Percentiles rank a stretch among this genome's conserved stretches.
Evolutionary conservation across 2,329 filamentous ascomycete genomes (phyloP).

Genomic region (Lachnellula arida): DNA sequence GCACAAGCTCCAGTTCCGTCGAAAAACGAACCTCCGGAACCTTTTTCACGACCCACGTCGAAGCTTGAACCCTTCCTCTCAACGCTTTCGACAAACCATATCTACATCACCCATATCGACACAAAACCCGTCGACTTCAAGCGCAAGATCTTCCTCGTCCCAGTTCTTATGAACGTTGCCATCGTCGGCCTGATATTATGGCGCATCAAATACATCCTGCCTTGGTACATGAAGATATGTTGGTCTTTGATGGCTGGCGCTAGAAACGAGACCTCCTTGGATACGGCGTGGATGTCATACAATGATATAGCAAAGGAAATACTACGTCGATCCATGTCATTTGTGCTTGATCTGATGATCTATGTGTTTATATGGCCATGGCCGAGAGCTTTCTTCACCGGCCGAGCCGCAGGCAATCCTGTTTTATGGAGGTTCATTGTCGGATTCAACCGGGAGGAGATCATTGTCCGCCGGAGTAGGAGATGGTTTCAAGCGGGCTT

Average conservation of each 20-base stretch:
- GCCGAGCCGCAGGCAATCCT: constrained; percentile 54
- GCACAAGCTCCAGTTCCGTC: not conserved
- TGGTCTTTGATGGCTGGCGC: constrained; percentile 27
- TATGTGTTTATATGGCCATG: constrained; percentile 66
- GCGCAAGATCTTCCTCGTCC: constrained; percentile 75
- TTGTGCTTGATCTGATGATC: constrained; percentile 70
- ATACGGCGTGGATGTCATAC: constrained; percentile 53
- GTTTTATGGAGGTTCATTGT: constrained; percentile 67
- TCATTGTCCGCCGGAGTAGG: constrained; percentile 74
- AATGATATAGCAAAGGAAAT: constrained; percentile 48
- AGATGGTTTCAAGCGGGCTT: constrained; percentile 60
- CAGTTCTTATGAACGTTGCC: constrained; percentile 68
- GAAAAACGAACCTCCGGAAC: constrained; percentile 44
- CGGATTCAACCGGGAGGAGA: constrained; percentile 74
- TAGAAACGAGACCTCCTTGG: constrained; percentile 59
- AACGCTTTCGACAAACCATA: constrained; percentile 59
- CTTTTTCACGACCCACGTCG: constrained; percentile 63
- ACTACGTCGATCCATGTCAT: constrained; percentile 51
- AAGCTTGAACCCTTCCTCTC: constrained; percentile 62
- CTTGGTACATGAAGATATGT: constrained; percentile 56
- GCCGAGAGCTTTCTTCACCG: constrained; percentile 68
- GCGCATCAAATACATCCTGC: constrained; percentile 64
- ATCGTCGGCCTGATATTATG: constrained; percentile 61
- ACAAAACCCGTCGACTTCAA: constrained; percentile 65
- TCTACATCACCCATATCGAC: constrained; percentile 87